A percentile compares a stretch with the other conserved stretches of the same genome.
Conservation (phyloP, 345 rosid species). For the Sonneratia caseolaris region DNA sequence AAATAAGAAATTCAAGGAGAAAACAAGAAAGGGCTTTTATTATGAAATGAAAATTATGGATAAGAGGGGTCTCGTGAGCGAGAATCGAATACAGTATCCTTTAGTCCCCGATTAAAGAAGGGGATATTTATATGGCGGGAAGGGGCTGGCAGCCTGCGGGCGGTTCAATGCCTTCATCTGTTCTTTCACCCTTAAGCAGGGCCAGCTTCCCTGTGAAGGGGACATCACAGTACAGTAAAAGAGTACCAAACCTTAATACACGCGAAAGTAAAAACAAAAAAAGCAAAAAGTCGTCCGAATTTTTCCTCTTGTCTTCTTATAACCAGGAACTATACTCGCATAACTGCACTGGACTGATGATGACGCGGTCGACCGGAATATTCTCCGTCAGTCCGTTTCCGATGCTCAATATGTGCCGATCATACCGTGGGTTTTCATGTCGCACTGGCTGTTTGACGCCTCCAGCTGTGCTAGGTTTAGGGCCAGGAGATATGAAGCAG, state of each 20-base stretch:
- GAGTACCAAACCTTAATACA: not conserved
- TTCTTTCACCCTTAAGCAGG: not conserved
- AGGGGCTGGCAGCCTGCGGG: not conserved
- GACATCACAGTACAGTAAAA: conserved; percentile 1
- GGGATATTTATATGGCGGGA: not conserved
- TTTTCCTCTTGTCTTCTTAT: not conserved
- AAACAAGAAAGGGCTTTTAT: not conserved
- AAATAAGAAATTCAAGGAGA: not conserved
- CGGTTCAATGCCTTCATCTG: not conserved
- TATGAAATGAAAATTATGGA: no score
- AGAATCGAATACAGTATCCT: no score
- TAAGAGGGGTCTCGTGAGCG: no score
- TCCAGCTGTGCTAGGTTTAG: no score
- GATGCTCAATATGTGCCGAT: not conserved
- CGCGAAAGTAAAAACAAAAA: not conserved
- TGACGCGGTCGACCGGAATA: not conserved
- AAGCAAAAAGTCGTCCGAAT: not conserved
- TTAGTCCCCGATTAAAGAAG: no score
- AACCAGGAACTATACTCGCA: not conserved
- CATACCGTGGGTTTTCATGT: no score
- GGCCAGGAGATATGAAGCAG: no score
- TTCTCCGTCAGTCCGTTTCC: not conserved
- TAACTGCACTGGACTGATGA: not conserved
- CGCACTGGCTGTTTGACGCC: no score
- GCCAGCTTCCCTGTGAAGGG: not conserved